Percentiles rank a stretch among this genome's conserved stretches.
Conservation (phyloP, 345 rosid species). For the Sisymbrium irio region DNA sequence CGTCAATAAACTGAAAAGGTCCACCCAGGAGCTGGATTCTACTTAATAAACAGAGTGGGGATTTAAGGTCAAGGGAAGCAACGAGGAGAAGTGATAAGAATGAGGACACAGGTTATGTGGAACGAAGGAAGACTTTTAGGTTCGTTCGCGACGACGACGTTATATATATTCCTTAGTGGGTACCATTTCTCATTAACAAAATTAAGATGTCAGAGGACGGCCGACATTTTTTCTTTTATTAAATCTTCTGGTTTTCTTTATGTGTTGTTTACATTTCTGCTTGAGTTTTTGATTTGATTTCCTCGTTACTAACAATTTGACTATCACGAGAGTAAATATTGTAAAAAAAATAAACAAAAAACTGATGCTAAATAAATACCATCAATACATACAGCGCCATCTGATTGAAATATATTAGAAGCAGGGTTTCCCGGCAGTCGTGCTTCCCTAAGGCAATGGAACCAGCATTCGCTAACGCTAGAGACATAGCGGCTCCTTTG, state of each 20-base stretch:
- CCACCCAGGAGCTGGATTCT: neutral
- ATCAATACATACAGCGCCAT: slow-evolving; percentile 77
- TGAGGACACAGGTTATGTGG: neutral
- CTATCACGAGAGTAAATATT: neutral
- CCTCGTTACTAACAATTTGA: neutral
- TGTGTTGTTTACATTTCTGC: neutral
- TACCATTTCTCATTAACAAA: slow-evolving; percentile 32
- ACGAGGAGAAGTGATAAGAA: neutral
- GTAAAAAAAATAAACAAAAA: neutral
- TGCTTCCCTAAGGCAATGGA: slow-evolving; percentile 35
- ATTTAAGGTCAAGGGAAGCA: neutral
- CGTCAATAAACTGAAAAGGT: neutral
- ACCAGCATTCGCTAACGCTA: slow-evolving; percentile 67
- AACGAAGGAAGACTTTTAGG: too few relatives aligned
- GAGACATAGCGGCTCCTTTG: slow-evolving; percentile 42
- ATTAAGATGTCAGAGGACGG: too few relatives aligned
- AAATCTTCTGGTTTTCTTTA: neutral
- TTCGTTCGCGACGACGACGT: slow-evolving; percentile 22
- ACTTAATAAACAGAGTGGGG: neutral
- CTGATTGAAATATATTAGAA: slow-evolving; percentile 83
- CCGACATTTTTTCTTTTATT: neutral
- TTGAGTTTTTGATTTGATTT: neutral
- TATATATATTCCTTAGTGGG: slow-evolving; percentile 33
- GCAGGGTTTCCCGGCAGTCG: slow-evolving; percentile 80
- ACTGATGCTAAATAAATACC: slow-evolving; percentile 46